Conservation (phyloP, 2,329 filamentous ascomycete species). For the Pseudocercospora pini-densiflorae region DNA sequence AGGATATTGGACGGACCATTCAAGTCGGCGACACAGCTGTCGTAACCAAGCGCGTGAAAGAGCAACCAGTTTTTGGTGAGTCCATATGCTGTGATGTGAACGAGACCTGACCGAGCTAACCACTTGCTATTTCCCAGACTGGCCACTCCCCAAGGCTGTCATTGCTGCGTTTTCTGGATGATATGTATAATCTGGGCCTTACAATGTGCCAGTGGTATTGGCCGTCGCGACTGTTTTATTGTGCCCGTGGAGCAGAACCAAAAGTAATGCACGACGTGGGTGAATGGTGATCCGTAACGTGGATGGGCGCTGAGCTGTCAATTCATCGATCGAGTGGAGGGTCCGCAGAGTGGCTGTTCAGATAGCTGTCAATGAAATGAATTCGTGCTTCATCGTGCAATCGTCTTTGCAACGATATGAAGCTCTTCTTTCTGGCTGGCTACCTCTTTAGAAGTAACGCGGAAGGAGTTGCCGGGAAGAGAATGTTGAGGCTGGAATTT, state of each 20-base stretch:
- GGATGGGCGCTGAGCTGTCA: too few species aligned
- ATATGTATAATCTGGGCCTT: neutral
- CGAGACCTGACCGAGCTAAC: neutral
- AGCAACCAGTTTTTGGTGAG: conserved; percentile 48
- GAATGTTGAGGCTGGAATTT: neutral
- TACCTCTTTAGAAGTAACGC: neutral
- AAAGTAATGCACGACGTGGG: too few species aligned
- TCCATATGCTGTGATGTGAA: neutral
- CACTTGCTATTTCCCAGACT: conserved; percentile 1
- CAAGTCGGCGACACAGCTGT: conserved; percentile 46
- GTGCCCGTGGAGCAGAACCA: too few species aligned
- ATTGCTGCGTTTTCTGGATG: conserved; percentile 17
- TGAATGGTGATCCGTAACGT: too few species aligned
- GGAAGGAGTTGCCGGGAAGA: neutral
- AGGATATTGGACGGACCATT: conserved; percentile 31
- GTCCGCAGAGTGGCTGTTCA: too few species aligned
- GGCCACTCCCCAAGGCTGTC: conserved; percentile 17
- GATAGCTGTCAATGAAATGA: too few species aligned
- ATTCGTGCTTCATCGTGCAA: too few species aligned
- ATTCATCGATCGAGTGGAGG: too few species aligned
- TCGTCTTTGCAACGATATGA: too few species aligned
- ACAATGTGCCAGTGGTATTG: neutral
- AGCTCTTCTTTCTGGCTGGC: too few species aligned
- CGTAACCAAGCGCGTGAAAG: conserved; percentile 43
- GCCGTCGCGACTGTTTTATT: neutral